phyloP scores from a whole-genome alignment of 441 rosid species.

The Erodium trifolium region DNA sequence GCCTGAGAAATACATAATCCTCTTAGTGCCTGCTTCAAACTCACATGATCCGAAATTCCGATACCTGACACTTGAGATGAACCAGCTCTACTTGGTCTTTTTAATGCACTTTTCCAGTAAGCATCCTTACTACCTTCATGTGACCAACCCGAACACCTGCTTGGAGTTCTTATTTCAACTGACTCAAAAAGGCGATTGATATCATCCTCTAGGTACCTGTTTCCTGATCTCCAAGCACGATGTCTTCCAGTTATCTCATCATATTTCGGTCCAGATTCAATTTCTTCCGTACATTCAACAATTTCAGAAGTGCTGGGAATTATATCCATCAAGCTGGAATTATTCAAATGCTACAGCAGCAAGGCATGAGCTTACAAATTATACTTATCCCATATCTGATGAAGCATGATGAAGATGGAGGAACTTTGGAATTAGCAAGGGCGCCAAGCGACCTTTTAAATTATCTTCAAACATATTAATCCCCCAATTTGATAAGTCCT shows the following conservation, averaged over 20 bases:
- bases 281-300: slow-evolving; percentile 40
- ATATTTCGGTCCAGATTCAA: slow-evolving; percentile 21
- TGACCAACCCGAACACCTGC: slow-evolving; percentile 26
- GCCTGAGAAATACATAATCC: slow-evolving; percentile 82
- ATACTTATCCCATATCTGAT: slow-evolving; percentile 38
- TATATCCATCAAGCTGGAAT: slow-evolving; percentile 31
- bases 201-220: slow-evolving; percentile 57
- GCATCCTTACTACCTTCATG: slow-evolving; percentile 32
- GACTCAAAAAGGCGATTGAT: slow-evolving; percentile 66
- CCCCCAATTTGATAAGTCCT: slow-evolving; percentile 16
- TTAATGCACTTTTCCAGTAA: slow-evolving; percentile 54
- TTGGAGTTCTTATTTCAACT: slow-evolving; percentile 40
- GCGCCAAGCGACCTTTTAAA: slow-evolving; percentile 16
- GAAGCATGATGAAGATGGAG: slow-evolving; percentile 23
- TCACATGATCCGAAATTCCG: slow-evolving; percentile 61
- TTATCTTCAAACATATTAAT: slow-evolving; percentile 29
- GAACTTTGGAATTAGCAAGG: slow-evolving; percentile 18
- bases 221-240: slow-evolving; percentile 27
- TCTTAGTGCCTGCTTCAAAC: slow-evolving; percentile 79
- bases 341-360: slow-evolving; percentile 19
- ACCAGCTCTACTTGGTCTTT: slow-evolving; percentile 57
- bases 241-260: slow-evolving; percentile 23
- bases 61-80: slow-evolving; percentile 53
- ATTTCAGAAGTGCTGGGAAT: slow-evolving; percentile 44
- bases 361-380: slow-evolving; percentile 11